phyloP scores from a whole-genome alignment of 2,329 filamentous ascomycete species.

The Anthostomella pinea region DNA sequence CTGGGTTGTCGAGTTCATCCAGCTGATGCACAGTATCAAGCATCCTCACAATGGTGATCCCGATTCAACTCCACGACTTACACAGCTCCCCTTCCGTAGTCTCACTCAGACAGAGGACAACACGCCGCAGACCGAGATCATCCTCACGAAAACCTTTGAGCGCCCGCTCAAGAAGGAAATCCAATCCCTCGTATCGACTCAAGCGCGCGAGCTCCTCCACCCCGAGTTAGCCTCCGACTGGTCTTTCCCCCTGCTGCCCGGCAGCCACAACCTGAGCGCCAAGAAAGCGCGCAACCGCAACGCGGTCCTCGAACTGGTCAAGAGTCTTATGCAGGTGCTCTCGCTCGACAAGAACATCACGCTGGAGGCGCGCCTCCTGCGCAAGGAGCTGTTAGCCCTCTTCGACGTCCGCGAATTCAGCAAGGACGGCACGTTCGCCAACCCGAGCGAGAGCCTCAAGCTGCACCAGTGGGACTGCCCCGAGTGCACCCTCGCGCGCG shows the following conservation, averaged over 20 bases:
- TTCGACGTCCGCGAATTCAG: constrained; percentile 96
- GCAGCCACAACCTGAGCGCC: constrained; percentile 58
- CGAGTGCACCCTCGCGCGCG: constrained; percentile 83
- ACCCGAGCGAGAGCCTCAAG: constrained; percentile 74
- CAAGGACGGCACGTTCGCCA: constrained; percentile 80
- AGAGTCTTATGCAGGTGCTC: constrained; percentile 88
- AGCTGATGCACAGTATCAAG: constrained; percentile 88
- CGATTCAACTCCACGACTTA: constrained; percentile 53
- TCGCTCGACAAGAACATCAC: constrained; percentile 87
- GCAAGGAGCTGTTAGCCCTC: constrained; percentile 82
- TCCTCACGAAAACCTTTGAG: constrained; percentile 80
- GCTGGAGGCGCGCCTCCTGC: constrained; percentile 80
- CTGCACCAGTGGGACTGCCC: constrained; percentile 79
- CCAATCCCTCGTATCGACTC: constrained; percentile 72
- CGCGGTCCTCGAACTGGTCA: constrained; percentile 86
- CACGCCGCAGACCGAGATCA: constrained; percentile 58
- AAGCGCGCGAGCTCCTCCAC: constrained; percentile 85
- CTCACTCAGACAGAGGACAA: constrained; percentile 50
- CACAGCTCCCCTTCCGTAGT: constrained; percentile 56
- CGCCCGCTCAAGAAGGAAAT: constrained; percentile 91
- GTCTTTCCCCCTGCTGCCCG: constrained; percentile 76
- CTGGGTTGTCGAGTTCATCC: constrained; percentile 92
- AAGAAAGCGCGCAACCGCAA: constrained; percentile 48
- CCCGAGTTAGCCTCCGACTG: constrained; percentile 86
- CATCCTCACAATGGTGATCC: constrained; percentile 54